Evolutionary conservation across 768 basidiomycete genomes (phyloP), one percentile per base, ranked within the genome.

Genomic region (Naganishia kalamii): DNA sequence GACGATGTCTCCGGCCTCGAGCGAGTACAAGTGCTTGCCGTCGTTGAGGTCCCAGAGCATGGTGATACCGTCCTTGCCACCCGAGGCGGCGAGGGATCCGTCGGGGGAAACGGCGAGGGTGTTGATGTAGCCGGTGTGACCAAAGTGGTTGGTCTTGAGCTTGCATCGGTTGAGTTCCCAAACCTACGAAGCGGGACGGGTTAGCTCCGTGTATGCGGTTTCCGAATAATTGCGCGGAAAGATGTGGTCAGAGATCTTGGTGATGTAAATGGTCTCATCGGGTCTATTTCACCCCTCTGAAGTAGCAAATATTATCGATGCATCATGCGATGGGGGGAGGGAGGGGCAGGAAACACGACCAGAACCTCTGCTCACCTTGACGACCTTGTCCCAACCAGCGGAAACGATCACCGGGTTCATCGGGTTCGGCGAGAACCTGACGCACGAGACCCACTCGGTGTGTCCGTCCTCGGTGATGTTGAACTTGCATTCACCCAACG

Each of bases 21-120:
- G 88, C 61, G 92, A 97, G 85, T 99, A 99, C 75, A 99, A 87
- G 85, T 98, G 96, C 83, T 97, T 98, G 84, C 92, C 93, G 84
- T 98, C 96, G 82, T 97, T 98, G 75, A 99, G 83, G 80, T 99
- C 96, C 96, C 96, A 99, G 69, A 97, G 88, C 93, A 97, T 97
- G 79, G 93, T 96, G 81, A 97, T 94, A 68, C 93, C 93, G 80
- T 99, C 96, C 82, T 98, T 98, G 75, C 96, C 96, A 77, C 96
- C 96, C 52, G 96, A 98, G 51, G 96, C 96, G 72, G 94, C 93
- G 75, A 99, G 86, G 27, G 96, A 99, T 70, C 96, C 96, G 77
- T 99, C 96, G 60, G 96, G 96, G 40, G 96, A 99, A 67, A 99
- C 93, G 66, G 96, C 92, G 77, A 99, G 81, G 73, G 94, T 92